These are phyloP conservation scores for Tylopilus sp. DNA, from an alignment of 768 basidiomycete genomes.

Conservation along the genomic window DNA sequence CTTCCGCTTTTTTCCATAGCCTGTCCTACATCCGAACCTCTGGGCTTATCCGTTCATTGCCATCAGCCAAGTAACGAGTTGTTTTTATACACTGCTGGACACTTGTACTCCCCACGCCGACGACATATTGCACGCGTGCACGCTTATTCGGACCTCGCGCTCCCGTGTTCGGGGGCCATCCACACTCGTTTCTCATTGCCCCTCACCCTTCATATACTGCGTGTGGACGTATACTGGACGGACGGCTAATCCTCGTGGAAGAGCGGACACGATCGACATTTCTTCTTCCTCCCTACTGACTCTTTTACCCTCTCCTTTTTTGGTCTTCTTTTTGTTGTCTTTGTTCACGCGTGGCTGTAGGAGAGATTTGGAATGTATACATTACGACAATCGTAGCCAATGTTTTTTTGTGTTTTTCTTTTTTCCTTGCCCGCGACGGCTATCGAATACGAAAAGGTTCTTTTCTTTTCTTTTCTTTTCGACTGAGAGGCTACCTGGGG, in stretches of 20 bases:
- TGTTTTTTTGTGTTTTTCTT: too few relatives aligned
- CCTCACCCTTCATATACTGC: conserved; percentile 12
- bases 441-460: not conserved
- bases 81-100: conserved; percentile 24
- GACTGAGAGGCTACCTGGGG: too few relatives aligned
- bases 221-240: conserved; percentile 26
- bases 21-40: conserved; percentile 14
- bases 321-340: conserved; percentile 11
- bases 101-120: conserved; percentile 15
- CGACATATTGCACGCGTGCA: conserved; percentile 13
- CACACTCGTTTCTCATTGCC: conserved; percentile 24
- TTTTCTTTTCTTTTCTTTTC: too few relatives aligned
- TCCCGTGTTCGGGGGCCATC: conserved; percentile 3
- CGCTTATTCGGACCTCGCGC: not conserved
- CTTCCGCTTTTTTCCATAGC: conserved; percentile 20
- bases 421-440: conserved; percentile 25
- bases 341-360: conserved; percentile 16
- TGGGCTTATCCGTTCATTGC: conserved; percentile 26
- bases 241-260: conserved; percentile 17
- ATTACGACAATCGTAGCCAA: conserved; percentile 27
- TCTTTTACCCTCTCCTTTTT: conserved; percentile 9
- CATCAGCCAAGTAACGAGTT: conserved; percentile 18
- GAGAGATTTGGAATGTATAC: conserved; percentile 24
- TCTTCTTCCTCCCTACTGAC: conserved; percentile 11
- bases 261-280: conserved; percentile 26